Conservation (phyloP, 2,329 filamentous ascomycete species). For the Aureobasidium sp. region DNA sequence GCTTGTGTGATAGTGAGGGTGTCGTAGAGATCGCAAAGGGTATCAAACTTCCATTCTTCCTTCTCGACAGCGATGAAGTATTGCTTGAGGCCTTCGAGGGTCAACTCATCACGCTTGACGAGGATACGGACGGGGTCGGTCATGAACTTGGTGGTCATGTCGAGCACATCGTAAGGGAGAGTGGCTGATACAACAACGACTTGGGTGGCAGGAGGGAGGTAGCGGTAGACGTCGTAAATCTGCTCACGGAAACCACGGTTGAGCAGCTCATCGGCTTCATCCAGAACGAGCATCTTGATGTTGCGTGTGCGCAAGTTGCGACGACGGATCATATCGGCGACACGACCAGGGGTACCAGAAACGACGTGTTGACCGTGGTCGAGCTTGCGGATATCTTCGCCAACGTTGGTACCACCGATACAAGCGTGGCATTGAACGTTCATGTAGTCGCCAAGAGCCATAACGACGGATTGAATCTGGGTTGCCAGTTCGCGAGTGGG, state of each 20-base stretch:
- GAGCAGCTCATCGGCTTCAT: conserved; percentile 71
- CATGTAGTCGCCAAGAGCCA: conserved; percentile 99
- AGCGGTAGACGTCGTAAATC: conserved; percentile 98
- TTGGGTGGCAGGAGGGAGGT: conserved; percentile 91
- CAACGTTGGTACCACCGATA: conserved; percentile 95
- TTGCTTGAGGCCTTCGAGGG: conserved; percentile 93
- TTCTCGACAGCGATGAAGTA: conserved; percentile 99
- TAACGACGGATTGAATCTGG: conserved; percentile 96
- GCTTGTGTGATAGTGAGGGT: conserved; percentile 97
- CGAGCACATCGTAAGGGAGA: conserved; percentile 92
- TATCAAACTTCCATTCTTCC: conserved; percentile 99
- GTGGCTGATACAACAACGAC: conserved; percentile 98
- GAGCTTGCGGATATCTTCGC: conserved; percentile 94
- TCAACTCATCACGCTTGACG: conserved; percentile 98
- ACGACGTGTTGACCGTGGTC: conserved; percentile 98
- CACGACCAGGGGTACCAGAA: conserved; percentile 92
- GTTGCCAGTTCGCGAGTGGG: conserved; percentile 95
- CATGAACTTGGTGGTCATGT: conserved; percentile 99
- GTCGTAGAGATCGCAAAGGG: conserved; percentile 96
- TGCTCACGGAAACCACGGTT: conserved; percentile 96
- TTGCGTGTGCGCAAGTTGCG: conserved; percentile 65
- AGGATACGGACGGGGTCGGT: conserved; percentile 93
- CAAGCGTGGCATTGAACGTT: conserved; percentile 98
- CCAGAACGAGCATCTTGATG: conserved; percentile 73
- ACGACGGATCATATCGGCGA: conserved; percentile 76